Percentiles rank a stretch among this genome's conserved stretches.
Evolutionary conservation across 1,139 yeast species (phyloP).

Genomic region (Kluyveromyces sp.): DNA sequence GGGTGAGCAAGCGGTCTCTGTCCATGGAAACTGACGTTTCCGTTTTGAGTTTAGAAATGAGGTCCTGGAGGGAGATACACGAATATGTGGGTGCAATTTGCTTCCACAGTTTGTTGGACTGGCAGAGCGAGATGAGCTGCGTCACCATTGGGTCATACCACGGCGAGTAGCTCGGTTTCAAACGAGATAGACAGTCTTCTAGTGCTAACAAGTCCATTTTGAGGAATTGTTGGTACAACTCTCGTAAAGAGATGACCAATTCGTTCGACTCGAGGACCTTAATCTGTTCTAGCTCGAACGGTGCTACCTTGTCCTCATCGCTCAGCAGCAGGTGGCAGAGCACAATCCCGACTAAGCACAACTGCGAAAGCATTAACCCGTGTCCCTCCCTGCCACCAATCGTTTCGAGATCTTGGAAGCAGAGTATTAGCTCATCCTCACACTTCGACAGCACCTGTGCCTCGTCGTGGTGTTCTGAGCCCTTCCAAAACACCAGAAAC

Average conservation of each 20-base stretch:
- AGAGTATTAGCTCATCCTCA: slow-evolving; percentile 13
- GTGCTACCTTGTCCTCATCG: slow-evolving; percentile 16
- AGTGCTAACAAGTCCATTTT: slow-evolving; percentile 12
- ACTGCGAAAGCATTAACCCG: slow-evolving; percentile 11
- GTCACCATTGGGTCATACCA: slow-evolving; percentile 12
- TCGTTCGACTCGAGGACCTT: slow-evolving; percentile 13
- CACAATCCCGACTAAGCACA: slow-evolving; percentile 20
- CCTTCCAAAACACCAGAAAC: slow-evolving; percentile 1
- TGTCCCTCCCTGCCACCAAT: slow-evolving; percentile 15
- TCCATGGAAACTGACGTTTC: slow-evolving; percentile 9
- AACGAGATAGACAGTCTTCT: slow-evolving; percentile 9
- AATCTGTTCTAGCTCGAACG: slow-evolving; percentile 26
- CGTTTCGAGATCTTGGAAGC: slow-evolving; percentile 21
- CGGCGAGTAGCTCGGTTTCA: slow-evolving; percentile 8
- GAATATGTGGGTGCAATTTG: slow-evolving; percentile 23
- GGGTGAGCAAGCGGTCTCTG: slow-evolving; percentile 21
- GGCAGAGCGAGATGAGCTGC: slow-evolving; percentile 15
- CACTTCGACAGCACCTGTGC: slow-evolving; percentile 4
- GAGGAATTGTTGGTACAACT: slow-evolving; percentile 14
- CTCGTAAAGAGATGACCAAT: slow-evolving; percentile 12
- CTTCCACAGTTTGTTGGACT: slow-evolving; percentile 20
- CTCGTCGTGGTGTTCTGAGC: slow-evolving; percentile 4
- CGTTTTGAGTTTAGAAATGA: slow-evolving; percentile 15
- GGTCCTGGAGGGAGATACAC: slow-evolving; percentile 22
- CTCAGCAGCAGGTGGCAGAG: slow-evolving; percentile 17